Percentiles rank a stretch among this genome's conserved stretches.
Conservation (phyloP, 78 protist species). For the Dictyostelium citrinum region DNA sequence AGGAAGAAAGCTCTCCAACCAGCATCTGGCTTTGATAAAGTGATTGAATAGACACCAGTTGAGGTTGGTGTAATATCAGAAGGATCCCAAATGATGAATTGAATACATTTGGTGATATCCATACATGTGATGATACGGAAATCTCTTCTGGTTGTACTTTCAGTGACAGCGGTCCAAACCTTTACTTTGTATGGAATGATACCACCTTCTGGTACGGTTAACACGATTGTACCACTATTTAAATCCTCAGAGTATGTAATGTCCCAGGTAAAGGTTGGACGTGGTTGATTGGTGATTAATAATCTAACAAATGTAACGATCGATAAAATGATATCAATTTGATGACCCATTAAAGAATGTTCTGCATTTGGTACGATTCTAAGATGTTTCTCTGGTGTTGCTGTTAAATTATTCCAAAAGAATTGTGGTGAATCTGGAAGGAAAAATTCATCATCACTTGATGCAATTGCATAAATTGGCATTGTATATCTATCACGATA, state of each 20-base stretch:
- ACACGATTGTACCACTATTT: conserved; percentile 39
- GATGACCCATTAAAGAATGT: conserved; percentile 75
- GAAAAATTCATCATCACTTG: conserved; percentile 83
- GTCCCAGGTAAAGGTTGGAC: conserved; percentile 47
- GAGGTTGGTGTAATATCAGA: not conserved
- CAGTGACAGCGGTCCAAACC: conserved; percentile 32
- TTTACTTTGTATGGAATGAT: conserved; percentile 13
- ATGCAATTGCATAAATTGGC: conserved; percentile 47
- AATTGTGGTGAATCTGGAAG: conserved; percentile 37
- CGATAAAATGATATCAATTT: conserved; percentile 48
- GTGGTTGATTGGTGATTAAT: not conserved
- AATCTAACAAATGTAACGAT: conserved; percentile 43
- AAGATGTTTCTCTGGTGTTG: conserved; percentile 44
- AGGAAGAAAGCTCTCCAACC: conserved; percentile 78
- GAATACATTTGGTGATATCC: conserved; percentile 54
- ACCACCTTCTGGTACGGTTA: conserved; percentile 12
- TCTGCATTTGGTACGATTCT: conserved; percentile 82
- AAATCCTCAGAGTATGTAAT: not conserved
- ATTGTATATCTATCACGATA: conserved; percentile 65
- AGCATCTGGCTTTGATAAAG: conserved; percentile 27
- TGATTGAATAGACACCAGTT: conserved; percentile 16
- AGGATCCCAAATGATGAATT: conserved; percentile 61
- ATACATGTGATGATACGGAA: conserved; percentile 71
- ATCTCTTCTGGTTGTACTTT: conserved; percentile 49
- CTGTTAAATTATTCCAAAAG: conserved; percentile 40